A percentile compares a stretch with the other conserved stretches of the same genome.
Conservation (phyloP, 768 basidiomycete species). For the Leccinum rimulosum region DNA sequence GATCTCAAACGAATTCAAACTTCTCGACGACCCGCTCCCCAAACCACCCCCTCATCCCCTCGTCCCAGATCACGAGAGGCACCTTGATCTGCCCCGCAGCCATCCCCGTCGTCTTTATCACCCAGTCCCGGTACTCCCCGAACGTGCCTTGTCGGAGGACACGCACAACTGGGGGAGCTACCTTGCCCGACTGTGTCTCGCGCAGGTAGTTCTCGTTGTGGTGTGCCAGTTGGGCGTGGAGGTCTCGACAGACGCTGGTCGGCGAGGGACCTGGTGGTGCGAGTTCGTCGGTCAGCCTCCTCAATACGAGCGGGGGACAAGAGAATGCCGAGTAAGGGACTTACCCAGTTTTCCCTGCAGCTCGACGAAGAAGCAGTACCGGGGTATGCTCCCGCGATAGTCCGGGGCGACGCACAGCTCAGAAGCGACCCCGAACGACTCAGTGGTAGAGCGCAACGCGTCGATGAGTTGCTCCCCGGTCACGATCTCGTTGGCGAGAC, state of each 20-base stretch:
- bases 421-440: conserved; percentile 19
- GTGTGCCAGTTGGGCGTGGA: conserved; percentile 7
- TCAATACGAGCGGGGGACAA: not conserved
- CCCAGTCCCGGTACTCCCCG: conserved; percentile 22
- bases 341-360: conserved; percentile 6
- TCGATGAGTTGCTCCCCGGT: conserved; percentile 21
- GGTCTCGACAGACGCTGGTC: not conserved
- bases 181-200: conserved; percentile 8
- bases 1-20: not conserved
- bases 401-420: conserved; percentile 23
- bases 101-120: conserved; percentile 12
- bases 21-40: conserved; percentile 14
- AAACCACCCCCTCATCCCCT: conserved; percentile 14
- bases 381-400: conserved; percentile 12
- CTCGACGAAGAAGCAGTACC: conserved; percentile 25
- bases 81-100: conserved; percentile 23
- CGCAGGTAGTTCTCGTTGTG: conserved; percentile 18
- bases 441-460: conserved; percentile 13
- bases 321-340: not conserved
- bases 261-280: not conserved
- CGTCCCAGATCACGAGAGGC: conserved; percentile 16
- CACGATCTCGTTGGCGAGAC: conserved; percentile 23
- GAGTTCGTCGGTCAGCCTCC: not conserved
- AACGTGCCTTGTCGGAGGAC: conserved; percentile 21
- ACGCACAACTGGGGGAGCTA: conserved; percentile 12